Conservation (phyloP, 306 rosid species). For the Malus sylvestris region DNA sequence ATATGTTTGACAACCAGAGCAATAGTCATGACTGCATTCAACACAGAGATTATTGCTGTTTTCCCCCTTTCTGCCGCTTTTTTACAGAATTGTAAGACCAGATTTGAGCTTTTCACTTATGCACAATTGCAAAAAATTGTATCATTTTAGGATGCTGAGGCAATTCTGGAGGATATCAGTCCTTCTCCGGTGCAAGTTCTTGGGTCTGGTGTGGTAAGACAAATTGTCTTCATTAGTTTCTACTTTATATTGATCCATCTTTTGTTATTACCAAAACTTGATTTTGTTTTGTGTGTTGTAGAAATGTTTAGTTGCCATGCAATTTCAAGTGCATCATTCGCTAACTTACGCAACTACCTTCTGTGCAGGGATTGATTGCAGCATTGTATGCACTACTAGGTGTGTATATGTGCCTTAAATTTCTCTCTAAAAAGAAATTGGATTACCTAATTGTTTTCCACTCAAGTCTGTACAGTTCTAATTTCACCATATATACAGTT, state of each 20-base stretch:
- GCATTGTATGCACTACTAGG: slow-evolving; percentile 66
- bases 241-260: background rate
- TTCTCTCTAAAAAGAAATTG: background rate
- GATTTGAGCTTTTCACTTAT: background rate
- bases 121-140: slow-evolving; percentile 14
- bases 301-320: background rate
- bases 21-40: background rate
- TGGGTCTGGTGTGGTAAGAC: slow-evolving; percentile 73
- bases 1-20: background rate
- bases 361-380: slow-evolving; percentile 57
- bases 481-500: no score
- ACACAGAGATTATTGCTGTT: no score
- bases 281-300: background rate
- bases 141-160: slow-evolving; percentile 84
- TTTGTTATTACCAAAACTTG: background rate
- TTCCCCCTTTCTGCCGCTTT: background rate
- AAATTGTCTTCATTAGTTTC: slow-evolving; percentile 8
- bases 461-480: no score
- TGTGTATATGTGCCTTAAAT: slow-evolving; percentile 22
- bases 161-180: slow-evolving; percentile 66
- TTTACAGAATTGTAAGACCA: background rate
- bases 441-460: background rate
- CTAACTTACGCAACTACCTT: slow-evolving; percentile 23
- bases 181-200: slow-evolving; percentile 65
- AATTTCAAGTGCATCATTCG: slow-evolving; percentile 13